Conservation (phyloP, 1,284 basidiomycete species). For the Bjerkandera adusta region DNA sequence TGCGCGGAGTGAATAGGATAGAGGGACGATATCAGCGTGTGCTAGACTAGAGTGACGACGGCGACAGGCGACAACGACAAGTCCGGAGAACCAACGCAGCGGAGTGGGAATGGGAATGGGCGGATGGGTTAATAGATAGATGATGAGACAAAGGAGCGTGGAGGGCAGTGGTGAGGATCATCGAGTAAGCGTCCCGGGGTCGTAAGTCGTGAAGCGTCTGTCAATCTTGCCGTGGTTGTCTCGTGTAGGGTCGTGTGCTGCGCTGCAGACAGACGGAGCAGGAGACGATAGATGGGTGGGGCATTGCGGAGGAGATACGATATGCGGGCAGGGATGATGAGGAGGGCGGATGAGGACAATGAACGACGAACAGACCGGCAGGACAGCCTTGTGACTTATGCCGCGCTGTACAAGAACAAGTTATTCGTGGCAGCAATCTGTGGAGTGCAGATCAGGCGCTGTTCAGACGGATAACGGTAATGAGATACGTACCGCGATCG, state of each 20-base stretch:
- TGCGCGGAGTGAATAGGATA: conserved; percentile 15
- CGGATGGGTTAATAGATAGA: conserved; percentile 6
- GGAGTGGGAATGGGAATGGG: background rate
- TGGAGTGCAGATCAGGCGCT: too few species aligned
- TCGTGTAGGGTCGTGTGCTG: conserved; percentile 5
- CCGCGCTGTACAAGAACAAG: conserved; percentile 84
- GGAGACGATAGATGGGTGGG: background rate
- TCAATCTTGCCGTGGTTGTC: conserved; percentile 2
- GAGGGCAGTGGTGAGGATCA: background rate
- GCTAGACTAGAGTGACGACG: conserved; percentile 13
- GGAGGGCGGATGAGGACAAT: background rate
- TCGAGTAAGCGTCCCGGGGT: conserved; percentile 4
- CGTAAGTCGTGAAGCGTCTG: conserved; percentile 6
- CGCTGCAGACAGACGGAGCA: conserved; percentile 1
- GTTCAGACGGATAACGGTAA: too few species aligned
- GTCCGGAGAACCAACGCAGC: conserved; percentile 9
- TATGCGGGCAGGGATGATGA: background rate
- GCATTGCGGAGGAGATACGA: background rate
- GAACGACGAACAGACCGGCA: background rate
- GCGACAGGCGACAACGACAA: conserved; percentile 10
- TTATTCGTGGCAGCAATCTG: conserved; percentile 96
- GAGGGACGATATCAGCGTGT: conserved; percentile 12
- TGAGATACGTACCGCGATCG: conserved; percentile 78
- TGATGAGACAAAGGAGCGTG: conserved; percentile 6
- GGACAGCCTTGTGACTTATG: conserved; percentile 44